phyloP scores from a whole-genome alignment of 2,329 filamentous ascomycete species.

The Curvularia eragrostidis region DNA sequence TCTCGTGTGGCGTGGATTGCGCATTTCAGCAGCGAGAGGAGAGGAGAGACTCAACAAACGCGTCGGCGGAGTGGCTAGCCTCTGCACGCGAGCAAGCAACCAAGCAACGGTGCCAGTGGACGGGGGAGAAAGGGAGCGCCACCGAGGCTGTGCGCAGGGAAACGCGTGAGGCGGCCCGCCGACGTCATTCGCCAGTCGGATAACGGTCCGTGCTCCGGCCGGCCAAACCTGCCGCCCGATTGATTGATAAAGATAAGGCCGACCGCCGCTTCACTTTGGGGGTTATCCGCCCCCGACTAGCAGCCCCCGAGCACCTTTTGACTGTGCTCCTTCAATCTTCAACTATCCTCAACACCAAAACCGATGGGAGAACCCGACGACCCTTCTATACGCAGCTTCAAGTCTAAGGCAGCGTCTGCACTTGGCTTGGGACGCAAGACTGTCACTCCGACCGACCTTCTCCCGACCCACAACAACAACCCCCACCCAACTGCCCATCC shows the following conservation, averaged over 20 bases:
- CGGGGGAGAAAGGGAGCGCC: neutral
- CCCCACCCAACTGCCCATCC: constrained; percentile 25
- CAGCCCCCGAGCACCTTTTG: constrained; percentile 15
- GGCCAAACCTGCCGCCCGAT: constrained; percentile 14
- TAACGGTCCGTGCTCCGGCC: constrained; percentile 4
- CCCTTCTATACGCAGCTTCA: constrained; percentile 59
- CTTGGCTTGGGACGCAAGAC: constrained; percentile 52
- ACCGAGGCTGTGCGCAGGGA: constrained; percentile 13
- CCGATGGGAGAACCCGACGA: constrained; percentile 65
- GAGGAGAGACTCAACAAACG: neutral
- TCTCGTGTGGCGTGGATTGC: neutral
- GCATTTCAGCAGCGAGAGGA: neutral
- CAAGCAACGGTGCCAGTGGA: neutral
- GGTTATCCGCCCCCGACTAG: neutral
- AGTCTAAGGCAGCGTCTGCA: constrained; percentile 57
- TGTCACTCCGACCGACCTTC: constrained; percentile 37
- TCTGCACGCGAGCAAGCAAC: neutral
- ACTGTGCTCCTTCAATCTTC: constrained; percentile 19
- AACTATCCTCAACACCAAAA: constrained; percentile 31
- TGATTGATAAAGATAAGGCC: constrained; percentile 27
- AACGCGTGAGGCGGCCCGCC: constrained; percentile 5
- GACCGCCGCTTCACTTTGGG: constrained; percentile 30
- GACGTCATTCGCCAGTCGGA: constrained; percentile 15
- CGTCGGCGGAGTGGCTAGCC: neutral
- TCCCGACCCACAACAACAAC: constrained; percentile 38